Evolutionary conservation across 768 basidiomycete species (phyloP), one percentile per base, ranked within the genome.

Genomic region (Boletus tylopilopsis): DNA sequence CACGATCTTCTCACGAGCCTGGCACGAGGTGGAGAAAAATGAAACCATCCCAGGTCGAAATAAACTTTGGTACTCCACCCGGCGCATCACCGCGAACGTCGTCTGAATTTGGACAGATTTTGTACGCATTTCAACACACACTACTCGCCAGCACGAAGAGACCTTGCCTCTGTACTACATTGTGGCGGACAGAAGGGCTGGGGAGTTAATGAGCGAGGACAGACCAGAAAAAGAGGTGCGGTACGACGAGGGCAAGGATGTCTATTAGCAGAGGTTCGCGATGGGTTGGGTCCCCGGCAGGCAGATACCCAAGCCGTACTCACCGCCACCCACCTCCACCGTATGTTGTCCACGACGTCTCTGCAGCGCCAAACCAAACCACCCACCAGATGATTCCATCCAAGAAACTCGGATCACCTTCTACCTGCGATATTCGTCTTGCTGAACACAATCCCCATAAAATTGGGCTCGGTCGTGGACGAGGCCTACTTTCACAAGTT

Each of bases 401-500:
- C 68, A 80, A 46, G 92, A 75, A 90, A 93, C 69, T 70, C 81
- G 45, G 88, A 91, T 57, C 81, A 87, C 64, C 66, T 93, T 54
- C 77, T 85, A 0, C 87, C 93, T 7, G 77, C 84, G 46, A 72
- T 92, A 33, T 99, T 81, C 97, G 38, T 85, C 93, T 11, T 94
- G 95, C 74, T 92, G 90, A 81, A 96, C 95, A 6, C 86, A 94
- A 24, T 95, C n/a, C 88, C 69, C 87, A 94, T 75, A 80, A 85
- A 59, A 99, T 99, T 40, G 95, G 96, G 12, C 80, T 83, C 48
- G 78, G 84, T 98, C 51, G 98, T 95, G 96, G 96, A 99, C 68
- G 96, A 99, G 75, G 95, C 96, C 33, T 96, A 99, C 70, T 99
- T 98, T 70, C 96, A 96, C 59, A 98, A 99, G 72, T 98, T 99